These are phyloP conservation scores for Lyophyllum decastes DNA, from an alignment of 768 basidiomycete genomes.

Conservation along the genomic window DNA sequence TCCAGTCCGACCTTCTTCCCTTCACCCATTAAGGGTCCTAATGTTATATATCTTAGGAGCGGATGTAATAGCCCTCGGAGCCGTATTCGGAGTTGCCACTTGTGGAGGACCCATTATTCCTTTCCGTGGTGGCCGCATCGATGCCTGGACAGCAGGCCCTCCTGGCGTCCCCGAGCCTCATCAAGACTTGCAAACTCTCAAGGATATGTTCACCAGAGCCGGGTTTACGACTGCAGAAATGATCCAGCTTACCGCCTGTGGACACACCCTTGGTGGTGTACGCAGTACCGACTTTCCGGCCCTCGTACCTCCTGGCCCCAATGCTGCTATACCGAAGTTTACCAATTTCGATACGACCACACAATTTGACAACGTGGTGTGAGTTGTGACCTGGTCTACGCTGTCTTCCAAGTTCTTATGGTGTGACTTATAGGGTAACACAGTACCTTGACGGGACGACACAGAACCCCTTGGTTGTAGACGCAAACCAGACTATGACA, in stretches of 20 bases:
- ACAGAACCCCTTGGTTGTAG: constrained; percentile 36
- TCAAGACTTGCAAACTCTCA: constrained; percentile 38
- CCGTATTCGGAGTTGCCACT: constrained; percentile 35
- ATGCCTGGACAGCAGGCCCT: constrained; percentile 37
- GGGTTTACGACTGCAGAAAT: constrained; percentile 49
- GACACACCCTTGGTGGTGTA: constrained; percentile 52
- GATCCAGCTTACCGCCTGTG: constrained; percentile 53
- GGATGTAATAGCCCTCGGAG: constrained; percentile 44
- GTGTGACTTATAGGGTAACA: constrained; percentile 28
- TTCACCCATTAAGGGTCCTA: neutral
- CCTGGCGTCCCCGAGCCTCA: constrained; percentile 45
- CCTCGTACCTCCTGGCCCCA: constrained; percentile 36
- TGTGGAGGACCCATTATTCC: constrained; percentile 51
- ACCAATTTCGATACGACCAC: constrained; percentile 41
- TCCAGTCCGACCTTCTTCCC: constrained; percentile 34
- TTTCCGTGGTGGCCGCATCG: constrained; percentile 41
- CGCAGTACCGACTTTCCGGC: constrained; percentile 45
- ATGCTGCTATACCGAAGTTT: constrained; percentile 30
- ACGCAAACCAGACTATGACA: constrained; percentile 31
- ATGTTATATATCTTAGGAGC: constrained; percentile 30
- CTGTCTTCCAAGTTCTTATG: neutral
- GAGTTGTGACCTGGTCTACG: constrained; percentile 8
- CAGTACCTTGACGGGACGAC: constrained; percentile 42
- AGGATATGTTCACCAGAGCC: constrained; percentile 38
- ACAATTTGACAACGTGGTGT: constrained; percentile 46